Evolutionary conservation across 1,284 basidiomycete genomes (phyloP), one percentile per base, ranked within the genome.

Genomic region (Cerrena zonata): DNA sequence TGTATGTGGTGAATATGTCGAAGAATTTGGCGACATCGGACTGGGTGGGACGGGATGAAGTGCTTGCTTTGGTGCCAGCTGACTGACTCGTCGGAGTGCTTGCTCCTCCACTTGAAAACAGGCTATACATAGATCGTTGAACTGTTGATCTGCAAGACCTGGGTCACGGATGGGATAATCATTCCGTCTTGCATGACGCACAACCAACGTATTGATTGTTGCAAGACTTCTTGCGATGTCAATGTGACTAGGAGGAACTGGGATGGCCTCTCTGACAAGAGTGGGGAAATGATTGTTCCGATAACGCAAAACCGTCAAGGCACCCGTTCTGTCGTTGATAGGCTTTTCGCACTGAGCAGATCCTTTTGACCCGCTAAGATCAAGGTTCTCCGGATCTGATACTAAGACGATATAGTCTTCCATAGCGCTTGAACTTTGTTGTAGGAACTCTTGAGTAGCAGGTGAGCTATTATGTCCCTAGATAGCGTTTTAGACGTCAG

Each of bases 71-170:
- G 41, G 41, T 18, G 77, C 77, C n/a, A 84, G 67, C 56, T 80
- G 76, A 58, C 74, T 82, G 50, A 84, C 84, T 40, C 80, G 71
- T 41, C 71, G 66, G 27, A 85, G 66, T 5, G 83, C 81, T 61
- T 85, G 81, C 67, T 84, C 82, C 65, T 86, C 86, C 26, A 91
- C 80, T 48, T 83, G 79, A 51, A 86, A 78, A 67, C 86, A 89
- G 54, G 74, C 79, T 23, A 54, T 24, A 50, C 61, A 63, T 46
- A 67, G 61, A 22, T 61, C 59, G 43, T 61, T 54, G 53, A 67
- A 63, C 37, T 51, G 50, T 23, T 53, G 54, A 13, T 63, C 62
- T 30, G 49, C 53, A 38, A 45, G 44, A 40, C 42, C 53, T 52
- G 45, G 10, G 21, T 42, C 3, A 69, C 71, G 56, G 18, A 19